Evolutionary conservation across 805 yeast species (phyloP).

Genomic region (Pichia gijzeniarum): DNA sequence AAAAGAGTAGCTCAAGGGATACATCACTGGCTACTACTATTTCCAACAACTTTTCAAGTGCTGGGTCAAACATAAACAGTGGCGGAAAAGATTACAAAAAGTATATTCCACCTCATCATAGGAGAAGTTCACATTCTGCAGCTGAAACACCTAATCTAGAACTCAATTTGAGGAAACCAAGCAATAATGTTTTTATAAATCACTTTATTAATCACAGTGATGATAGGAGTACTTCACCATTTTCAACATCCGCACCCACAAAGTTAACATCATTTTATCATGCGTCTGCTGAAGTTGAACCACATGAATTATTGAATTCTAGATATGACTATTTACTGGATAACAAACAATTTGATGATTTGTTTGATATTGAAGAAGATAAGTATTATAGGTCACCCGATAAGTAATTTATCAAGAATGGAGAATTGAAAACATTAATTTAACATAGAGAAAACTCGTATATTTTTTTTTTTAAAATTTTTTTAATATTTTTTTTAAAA

Average conservation of each 20-base stretch:
- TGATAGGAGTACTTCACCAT: conserved; percentile 19
- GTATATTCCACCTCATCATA: conserved; percentile 51
- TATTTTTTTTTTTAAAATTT: background rate
- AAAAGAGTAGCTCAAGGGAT: conserved; percentile 19
- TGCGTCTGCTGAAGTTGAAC: conserved; percentile 20
- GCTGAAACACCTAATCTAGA: conserved; percentile 16
- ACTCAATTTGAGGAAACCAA: background rate
- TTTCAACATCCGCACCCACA: conserved; percentile 34
- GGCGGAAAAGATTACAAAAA: conserved; percentile 19
- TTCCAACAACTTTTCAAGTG: conserved; percentile 22
- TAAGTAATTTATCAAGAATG: no score
- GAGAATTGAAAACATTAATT: no score
- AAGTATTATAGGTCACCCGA: background rate
- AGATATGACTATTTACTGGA: conserved; percentile 5
- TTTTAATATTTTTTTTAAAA: background rate
- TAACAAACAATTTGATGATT: conserved; percentile 9
- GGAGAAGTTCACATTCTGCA: conserved; percentile 32
- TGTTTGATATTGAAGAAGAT: conserved; percentile 14
- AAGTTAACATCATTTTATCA: conserved; percentile 17
- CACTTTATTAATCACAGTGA: conserved; percentile 14
- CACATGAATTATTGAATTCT: conserved; percentile 7
- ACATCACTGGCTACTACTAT: conserved; percentile 23
- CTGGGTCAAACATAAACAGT: conserved; percentile 19
- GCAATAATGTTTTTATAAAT: background rate
- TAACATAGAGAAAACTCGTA: no score